Base-by-base conservation (phyloP, 495 filamentous ascomycete species). In the Tuber magnatum region DNA sequence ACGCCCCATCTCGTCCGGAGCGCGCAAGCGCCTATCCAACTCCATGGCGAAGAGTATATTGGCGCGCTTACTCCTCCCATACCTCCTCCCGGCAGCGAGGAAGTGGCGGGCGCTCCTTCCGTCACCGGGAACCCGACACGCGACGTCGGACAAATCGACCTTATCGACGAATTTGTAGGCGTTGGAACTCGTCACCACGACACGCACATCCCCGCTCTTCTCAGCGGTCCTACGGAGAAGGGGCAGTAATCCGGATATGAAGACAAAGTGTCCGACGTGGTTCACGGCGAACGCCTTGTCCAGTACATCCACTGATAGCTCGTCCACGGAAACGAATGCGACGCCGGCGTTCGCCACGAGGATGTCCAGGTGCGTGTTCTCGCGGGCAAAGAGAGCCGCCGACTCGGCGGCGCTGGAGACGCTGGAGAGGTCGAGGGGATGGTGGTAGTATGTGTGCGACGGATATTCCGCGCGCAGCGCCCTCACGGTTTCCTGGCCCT, bases 11-110 rank as follows among this genome's bases (percentile, higher is more conserved):
- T 12, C 35, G 10, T 28, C 48, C 24, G 9, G 48, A 28, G 51
- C 51, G 28, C 44, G 51, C 68, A 76, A 85, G 0, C 86, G 84
- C 24, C 84, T 81, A 7, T 84, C 85, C 0, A 86, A 65, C 68
- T 85, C 84, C 39, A 82, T 71, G 2, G 84, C 83, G 78, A 83
- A 88, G 20, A 86, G 75, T 48, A 87, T 77, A 73, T 87, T 87
- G 18, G 86, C 86, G 20, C 87, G 77, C 73, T 88, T 88, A 77
- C 84, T 86, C 74, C 87, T 85, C 14, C 83, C 85, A 71, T 85
- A 85, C 28, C 78, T 70, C 32, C 69, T 74, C 70, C 35, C 51
- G 2, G 77, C 71, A 5, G 76, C 76, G 32, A 42, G 56, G 42
- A 78, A 44, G 44, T 78, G 69, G 9, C 65, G 44, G 40, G 73